Conservation (phyloP, 768 basidiomycete species). For the Auriscalpium orientale region DNA sequence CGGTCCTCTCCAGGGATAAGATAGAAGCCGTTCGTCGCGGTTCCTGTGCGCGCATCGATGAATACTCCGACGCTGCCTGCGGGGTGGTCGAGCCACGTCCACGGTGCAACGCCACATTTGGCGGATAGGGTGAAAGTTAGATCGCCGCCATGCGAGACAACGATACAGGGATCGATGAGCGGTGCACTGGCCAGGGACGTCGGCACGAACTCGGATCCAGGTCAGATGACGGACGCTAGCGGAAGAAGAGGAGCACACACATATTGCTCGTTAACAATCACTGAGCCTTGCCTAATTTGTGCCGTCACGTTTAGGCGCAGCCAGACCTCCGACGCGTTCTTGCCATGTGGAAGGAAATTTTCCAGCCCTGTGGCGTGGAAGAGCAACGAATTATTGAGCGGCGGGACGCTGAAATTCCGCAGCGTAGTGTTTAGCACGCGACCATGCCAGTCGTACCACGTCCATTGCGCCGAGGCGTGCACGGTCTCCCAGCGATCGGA, state of each 20-base stretch:
- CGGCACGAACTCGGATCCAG: conserved; percentile 37
- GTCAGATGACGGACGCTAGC: neutral
- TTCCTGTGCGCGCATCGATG: conserved; percentile 32
- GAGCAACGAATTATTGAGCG: conserved; percentile 43
- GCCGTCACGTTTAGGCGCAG: conserved; percentile 44
- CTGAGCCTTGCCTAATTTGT: conserved; percentile 27
- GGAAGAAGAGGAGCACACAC: conserved; percentile 25
- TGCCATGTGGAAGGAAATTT: conserved; percentile 37
- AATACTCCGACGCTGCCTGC: conserved; percentile 47
- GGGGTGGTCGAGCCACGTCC: conserved; percentile 57
- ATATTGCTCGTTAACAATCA: conserved; percentile 43
- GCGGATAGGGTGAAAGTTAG: conserved; percentile 47
- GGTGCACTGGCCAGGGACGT: conserved; percentile 36
- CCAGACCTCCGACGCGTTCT: conserved; percentile 38
- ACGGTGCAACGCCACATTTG: conserved; percentile 44
- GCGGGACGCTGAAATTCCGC: conserved; percentile 35
- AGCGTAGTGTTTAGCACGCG: conserved; percentile 29
- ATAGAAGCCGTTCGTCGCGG: conserved; percentile 46
- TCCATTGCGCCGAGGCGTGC: conserved; percentile 38
- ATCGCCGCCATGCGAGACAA: conserved; percentile 23
- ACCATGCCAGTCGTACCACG: conserved; percentile 54
- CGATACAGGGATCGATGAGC: conserved; percentile 45
- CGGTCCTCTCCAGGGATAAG: conserved; percentile 46
- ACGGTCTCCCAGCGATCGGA: conserved; percentile 45
- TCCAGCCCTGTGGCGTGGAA: conserved; percentile 33